phyloP scores from a whole-genome alignment of 2,329 filamentous ascomycete species.

The Pseudogymnoascus sp. region DNA sequence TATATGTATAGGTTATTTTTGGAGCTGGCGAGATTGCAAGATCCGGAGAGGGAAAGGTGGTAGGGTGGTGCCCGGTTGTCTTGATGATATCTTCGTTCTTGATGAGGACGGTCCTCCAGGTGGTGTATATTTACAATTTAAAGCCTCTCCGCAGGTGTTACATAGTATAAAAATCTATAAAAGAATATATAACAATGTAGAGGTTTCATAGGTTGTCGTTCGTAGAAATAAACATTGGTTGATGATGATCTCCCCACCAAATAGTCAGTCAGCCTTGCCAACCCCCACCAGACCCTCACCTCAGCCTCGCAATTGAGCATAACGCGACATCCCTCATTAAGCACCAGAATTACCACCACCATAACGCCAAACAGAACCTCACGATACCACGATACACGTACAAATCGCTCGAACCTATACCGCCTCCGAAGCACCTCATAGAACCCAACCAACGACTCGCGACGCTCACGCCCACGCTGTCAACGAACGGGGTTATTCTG shows the following conservation, averaged over 20 bases:
- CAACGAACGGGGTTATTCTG: not conserved
- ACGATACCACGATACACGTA: not conserved
- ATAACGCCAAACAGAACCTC: not conserved
- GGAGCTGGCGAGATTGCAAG: slow-evolving; percentile 53
- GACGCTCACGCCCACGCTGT: not conserved
- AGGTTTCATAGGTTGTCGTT: too few species aligned
- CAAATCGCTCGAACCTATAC: not conserved
- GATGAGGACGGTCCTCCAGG: not conserved
- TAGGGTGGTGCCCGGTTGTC: not conserved
- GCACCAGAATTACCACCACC: not conserved
- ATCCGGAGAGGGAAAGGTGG: slow-evolving; percentile 20
- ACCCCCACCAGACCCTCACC: too few species aligned
- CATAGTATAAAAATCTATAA: not conserved
- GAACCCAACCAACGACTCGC: not conserved
- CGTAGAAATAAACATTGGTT: too few species aligned
- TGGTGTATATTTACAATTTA: not conserved
- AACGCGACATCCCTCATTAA: not conserved
- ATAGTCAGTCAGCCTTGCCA: too few species aligned
- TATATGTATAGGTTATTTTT: slow-evolving; percentile 59
- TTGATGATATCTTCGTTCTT: not conserved
- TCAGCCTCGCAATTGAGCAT: not conserved
- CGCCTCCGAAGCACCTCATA: not conserved
- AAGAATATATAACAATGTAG: not conserved
- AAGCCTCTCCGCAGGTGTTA: not conserved
- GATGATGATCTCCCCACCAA: too few species aligned